Base-by-base conservation (phyloP, 805 yeast species). In the Metschnikowia sp. region DNA sequence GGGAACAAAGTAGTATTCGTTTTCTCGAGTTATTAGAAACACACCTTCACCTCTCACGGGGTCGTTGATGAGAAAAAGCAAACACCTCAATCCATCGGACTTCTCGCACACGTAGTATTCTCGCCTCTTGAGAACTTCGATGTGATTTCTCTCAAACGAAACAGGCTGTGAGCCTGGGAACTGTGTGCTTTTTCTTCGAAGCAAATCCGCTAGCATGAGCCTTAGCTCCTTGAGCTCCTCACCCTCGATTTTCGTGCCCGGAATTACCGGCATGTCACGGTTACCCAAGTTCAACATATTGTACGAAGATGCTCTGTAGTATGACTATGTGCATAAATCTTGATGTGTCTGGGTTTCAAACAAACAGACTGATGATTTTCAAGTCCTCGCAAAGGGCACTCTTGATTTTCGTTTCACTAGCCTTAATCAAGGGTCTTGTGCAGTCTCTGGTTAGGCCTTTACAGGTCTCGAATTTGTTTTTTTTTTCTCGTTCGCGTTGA, bases 81-180 rank as follows among this genome's bases (percentile, higher is more conserved):
- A 70, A 49, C 95, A 89, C 44, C 99, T 74, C 41, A 92, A 70
- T 0, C 99, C 99, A 66, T 94, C 99, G 0, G 94, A 81, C 63
- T 94, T 94, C 60, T 94, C 99, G 69, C 99, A 95, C 0, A 94
- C 99, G 55, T 83, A 84, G 62, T 91, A 94, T 59, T 95, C 98
- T 49, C 83, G 82, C 3, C 75, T 68, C 61, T 77, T 62, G 40
- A 94, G 69, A 32, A 82, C 79, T 63, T 64, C 63, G 22, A 94
- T 72, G 66, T 92, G 97, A 32, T 76, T 70, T 46, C 88, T 75
- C 37, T 87, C 83, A 62, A 94, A 91, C 26, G 96, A 88, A 2
- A 92, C 88, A 0, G 99, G 99, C 66, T 95, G 99, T 1, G 97
- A 84, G 0, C 99, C 97, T 2, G 96, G 95, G 58, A 91, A 91